Conservation (phyloP, 1,284 basidiomycete species). For the Stygiomarasmius scandens region DNA sequence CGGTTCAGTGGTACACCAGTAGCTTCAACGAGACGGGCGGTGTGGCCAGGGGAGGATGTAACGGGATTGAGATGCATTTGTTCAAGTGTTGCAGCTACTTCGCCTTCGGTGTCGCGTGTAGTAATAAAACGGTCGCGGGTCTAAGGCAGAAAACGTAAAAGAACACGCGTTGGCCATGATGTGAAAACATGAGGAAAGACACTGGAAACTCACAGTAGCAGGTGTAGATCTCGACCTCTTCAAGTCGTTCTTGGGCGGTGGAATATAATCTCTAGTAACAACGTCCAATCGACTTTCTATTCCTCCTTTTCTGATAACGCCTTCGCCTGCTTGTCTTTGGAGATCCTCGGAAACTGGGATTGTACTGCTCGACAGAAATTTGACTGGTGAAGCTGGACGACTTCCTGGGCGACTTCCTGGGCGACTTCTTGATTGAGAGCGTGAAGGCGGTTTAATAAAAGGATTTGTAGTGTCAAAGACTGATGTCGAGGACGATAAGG, state of each 20-base stretch:
- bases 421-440: constrained; percentile 42
- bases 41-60: constrained; percentile 71
- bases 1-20: constrained; percentile 74
- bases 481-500: constrained; percentile 29
- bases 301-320: constrained; percentile 74
- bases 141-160: constrained; percentile 23
- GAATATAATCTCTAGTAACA: constrained; percentile 60
- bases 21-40: constrained; percentile 72
- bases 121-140: constrained; percentile 77
- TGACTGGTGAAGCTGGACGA: constrained; percentile 56
- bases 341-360: constrained; percentile 57
- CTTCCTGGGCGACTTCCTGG: constrained; percentile 27
- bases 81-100: constrained; percentile 66
- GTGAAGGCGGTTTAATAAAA: constrained; percentile 43
- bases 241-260: constrained; percentile 59
- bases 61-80: constrained; percentile 62
- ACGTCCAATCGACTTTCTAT: constrained; percentile 76
- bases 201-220: constrained; percentile 44
- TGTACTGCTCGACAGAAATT: constrained; percentile 48
- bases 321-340: constrained; percentile 61
- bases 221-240: constrained; percentile 76
- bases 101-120: constrained; percentile 54
- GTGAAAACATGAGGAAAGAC: constrained; percentile 12
- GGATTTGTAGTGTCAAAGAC: constrained; percentile 61
- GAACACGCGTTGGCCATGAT: constrained; percentile 23